Percentiles rank a stretch among this genome's conserved stretches.
Conservation (phyloP, 208 protist genomes). For the Endotrypanum monterogeii region DNA sequence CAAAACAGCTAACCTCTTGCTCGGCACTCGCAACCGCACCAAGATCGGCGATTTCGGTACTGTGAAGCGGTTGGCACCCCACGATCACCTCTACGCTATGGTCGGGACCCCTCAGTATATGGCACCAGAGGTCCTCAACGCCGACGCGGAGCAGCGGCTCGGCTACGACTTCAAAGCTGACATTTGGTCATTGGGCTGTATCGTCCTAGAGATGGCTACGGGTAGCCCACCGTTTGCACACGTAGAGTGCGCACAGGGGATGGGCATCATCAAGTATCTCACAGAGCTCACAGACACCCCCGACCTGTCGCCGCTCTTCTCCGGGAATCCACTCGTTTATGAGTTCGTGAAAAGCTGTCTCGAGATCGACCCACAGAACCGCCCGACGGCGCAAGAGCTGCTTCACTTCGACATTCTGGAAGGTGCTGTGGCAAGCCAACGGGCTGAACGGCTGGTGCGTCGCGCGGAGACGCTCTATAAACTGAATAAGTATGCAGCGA, state of each 20-base stretch:
- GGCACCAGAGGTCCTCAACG: conserved; percentile 89
- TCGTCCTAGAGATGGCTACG: conserved; percentile 89
- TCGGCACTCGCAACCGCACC: conserved; percentile 70
- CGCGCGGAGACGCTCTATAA: conserved; percentile 76
- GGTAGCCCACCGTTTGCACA: conserved; percentile 76
- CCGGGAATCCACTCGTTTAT: conserved; percentile 67
- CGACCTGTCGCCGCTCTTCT: conserved; percentile 74
- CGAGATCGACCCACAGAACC: conserved; percentile 63
- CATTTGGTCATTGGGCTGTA: conserved; percentile 91
- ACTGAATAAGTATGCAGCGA: conserved; percentile 75
- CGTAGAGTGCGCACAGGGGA: conserved; percentile 65
- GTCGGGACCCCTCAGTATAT: conserved; percentile 93
- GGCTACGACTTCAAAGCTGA: conserved; percentile 91
- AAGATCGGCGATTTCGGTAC: conserved; percentile 97
- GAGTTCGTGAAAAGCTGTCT: conserved; percentile 82
- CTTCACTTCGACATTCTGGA: conserved; percentile 74
- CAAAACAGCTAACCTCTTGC: conserved; percentile 91
- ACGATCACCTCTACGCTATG: conserved; percentile 78
- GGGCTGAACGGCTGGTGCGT: conserved; percentile 59
- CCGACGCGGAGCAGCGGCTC: conserved; percentile 43
- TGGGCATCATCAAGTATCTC: conserved; percentile 88
- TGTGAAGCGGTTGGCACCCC: conserved; percentile 73
- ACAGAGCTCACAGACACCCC: conserved; percentile 74
- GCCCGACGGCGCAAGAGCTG: conserved; percentile 75
- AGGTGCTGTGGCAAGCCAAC: conserved; percentile 47